A percentile compares a stretch with the other conserved stretches of the same genome.
Conservation (phyloP, 2,329 filamentous ascomycete genomes). For the Pseudopithomyces chartarum region DNA sequence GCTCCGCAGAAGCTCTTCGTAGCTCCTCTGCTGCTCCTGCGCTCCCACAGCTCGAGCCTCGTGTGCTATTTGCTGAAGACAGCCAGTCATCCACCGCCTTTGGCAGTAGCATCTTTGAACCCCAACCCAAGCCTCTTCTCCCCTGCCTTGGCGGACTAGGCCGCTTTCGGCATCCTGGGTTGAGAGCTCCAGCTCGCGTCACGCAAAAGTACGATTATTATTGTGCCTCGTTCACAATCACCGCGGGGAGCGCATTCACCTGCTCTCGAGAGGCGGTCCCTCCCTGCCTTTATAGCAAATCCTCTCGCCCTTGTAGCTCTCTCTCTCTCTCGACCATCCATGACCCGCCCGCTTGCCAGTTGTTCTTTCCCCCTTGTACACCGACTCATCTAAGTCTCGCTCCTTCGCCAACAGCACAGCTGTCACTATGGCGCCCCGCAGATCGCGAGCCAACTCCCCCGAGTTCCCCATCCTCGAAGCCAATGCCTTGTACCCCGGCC, state of each 20-base stretch:
- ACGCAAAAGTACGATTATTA: slow-evolving; percentile 27
- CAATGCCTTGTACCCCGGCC: slow-evolving; percentile 62
- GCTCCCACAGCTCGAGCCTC: not conserved
- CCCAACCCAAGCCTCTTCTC: slow-evolving; percentile 15
- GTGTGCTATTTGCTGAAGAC: slow-evolving; percentile 18
- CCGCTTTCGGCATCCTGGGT: slow-evolving; percentile 14
- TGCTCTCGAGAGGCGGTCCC: slow-evolving; percentile 30
- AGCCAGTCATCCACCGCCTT: slow-evolving; percentile 2
- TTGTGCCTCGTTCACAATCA: slow-evolving; percentile 22
- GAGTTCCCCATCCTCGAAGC: slow-evolving; percentile 63
- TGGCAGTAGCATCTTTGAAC: not conserved
- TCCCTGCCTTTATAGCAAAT: slow-evolving; percentile 10
- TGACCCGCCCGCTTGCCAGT: slow-evolving; percentile 28
- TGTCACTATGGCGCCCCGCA: slow-evolving; percentile 39
- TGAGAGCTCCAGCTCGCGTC: slow-evolving; percentile 34
- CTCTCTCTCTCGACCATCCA: slow-evolving; percentile 24
- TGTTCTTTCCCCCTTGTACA: slow-evolving; percentile 30
- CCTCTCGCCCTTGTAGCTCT: slow-evolving; percentile 10
- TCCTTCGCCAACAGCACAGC: slow-evolving; percentile 28
- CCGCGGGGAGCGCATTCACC: slow-evolving; percentile 28
- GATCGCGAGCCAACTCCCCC: slow-evolving; percentile 33
- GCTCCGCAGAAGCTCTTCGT: not conserved
- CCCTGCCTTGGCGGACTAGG: slow-evolving; percentile 16
- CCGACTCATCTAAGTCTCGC: slow-evolving; percentile 39
- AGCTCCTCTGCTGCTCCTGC: not conserved